These are phyloP conservation scores for Neoarthrinium moseri DNA, from an alignment of 2,329 filamentous ascomycete species.

Conservation along the genomic window DNA sequence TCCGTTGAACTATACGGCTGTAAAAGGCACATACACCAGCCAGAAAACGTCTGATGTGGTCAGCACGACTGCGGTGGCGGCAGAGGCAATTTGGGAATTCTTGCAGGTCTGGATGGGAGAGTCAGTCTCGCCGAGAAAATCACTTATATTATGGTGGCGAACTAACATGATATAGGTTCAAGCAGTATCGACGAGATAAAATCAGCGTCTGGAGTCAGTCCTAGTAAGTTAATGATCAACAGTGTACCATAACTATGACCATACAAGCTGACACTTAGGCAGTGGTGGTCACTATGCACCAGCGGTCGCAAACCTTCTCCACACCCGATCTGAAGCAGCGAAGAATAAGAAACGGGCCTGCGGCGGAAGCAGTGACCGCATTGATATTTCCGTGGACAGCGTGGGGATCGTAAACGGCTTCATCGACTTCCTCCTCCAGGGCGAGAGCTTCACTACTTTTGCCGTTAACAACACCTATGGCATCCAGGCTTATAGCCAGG, in stretches of 20 bases:
- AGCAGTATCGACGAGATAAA: constrained; percentile 43
- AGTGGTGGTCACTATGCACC: constrained; percentile 19
- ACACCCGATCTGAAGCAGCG: constrained; percentile 6
- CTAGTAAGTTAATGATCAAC: constrained; percentile 12
- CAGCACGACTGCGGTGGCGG: constrained; percentile 47
- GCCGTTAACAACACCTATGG: constrained; percentile 66
- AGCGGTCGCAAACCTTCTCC: constrained; percentile 14
- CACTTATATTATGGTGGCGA: neutral
- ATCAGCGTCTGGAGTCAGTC: constrained; percentile 39
- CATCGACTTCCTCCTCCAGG: constrained; percentile 63
- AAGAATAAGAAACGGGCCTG: too few relatives aligned
- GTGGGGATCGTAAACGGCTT: constrained; percentile 72
- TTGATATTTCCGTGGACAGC: constrained; percentile 40
- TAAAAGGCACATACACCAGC: constrained; percentile 42
- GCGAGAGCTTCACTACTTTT: constrained; percentile 54
- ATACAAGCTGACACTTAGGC: neutral
- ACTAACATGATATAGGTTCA: constrained; percentile 32
- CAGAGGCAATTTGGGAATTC: constrained; percentile 53
- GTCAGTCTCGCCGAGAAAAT: constrained; percentile 7
- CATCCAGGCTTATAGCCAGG: constrained; percentile 51
- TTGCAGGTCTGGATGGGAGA: constrained; percentile 55
- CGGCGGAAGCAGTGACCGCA: neutral
- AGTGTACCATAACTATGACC: neutral
- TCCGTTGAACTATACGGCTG: constrained; percentile 10
- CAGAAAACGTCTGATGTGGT: constrained; percentile 40